Percentiles rank a stretch among this genome's conserved stretches.
Conservation (phyloP, 2,329 filamentous ascomycete species). For the Arthrocladium fulminans region DNA sequence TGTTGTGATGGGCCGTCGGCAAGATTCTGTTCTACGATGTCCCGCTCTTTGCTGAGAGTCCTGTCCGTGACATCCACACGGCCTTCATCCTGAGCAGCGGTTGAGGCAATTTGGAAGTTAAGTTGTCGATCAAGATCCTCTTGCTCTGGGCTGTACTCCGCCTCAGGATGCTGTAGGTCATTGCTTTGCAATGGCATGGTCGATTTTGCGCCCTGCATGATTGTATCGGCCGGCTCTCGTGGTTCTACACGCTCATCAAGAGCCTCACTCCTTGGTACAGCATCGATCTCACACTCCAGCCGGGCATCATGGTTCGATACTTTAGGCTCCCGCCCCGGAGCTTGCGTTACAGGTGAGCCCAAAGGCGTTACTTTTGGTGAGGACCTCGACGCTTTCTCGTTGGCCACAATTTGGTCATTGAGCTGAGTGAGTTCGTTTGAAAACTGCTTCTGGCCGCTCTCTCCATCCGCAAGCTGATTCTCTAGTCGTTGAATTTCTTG, state of each 20-base stretch:
- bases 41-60: background rate
- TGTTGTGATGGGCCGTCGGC: background rate
- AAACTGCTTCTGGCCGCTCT: slow-evolving; percentile 35
- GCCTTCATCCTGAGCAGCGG: background rate
- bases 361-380: slow-evolving; percentile 17
- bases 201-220: background rate
- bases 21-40: background rate
- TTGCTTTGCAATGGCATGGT: background rate
- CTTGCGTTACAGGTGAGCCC: background rate
- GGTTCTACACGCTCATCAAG: background rate
- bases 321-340: background rate
- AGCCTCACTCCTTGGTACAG: background rate
- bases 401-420: slow-evolving; percentile 22
- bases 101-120: background rate
- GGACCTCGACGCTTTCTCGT: slow-evolving; percentile 40
- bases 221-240: background rate
- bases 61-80: background rate
- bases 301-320: background rate
- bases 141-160: slow-evolving; percentile 4
- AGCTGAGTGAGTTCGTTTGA: slow-evolving; percentile 42
- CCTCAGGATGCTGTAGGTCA: background rate
- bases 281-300: background rate
- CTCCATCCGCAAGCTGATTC: slow-evolving; percentile 31
- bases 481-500: slow-evolving; percentile 38
- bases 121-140: slow-evolving; percentile 5